Evolutionary conservation across 2,329 filamentous ascomycete genomes (phyloP), one percentile per base, ranked within the genome.

Genomic region (Periconia sp.): DNA sequence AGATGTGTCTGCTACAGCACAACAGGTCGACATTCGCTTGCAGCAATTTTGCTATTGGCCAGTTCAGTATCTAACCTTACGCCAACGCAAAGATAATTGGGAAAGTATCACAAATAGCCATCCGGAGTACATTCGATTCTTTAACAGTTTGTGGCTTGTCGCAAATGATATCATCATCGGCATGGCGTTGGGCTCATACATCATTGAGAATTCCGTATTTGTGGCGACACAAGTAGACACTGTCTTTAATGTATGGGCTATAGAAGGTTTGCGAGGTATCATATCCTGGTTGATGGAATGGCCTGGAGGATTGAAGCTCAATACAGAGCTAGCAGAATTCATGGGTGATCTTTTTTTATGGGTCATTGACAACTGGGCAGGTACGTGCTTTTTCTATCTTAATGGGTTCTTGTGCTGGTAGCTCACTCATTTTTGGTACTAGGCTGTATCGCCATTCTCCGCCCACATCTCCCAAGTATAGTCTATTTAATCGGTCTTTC

Each of bases 41-140:
- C 92, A 97, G 70, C 94, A 99, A 71, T 97, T 97, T 70, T 97
- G 93, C 75, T 99, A 99, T 73, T 97, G 93, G 92, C 95, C 94
- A 2, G 91, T 96, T 75, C 93, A 99, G 72, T 97, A 97, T 70
- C 82, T 93, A 42, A 97, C 92, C 15, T 76, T 99, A 45, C 88
- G 92, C n/a, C 87, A 90, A 68, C 83, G 92, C 40, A 95, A 96
- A 69, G 86, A 88, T 58, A 91, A 96, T 64, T 97, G 94, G 93
- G 90, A 92, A 54, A 97, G 93, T 71, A 89, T 97, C 51, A 97
- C 92, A 0, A 94, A 89, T 45, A 96, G 89, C 64, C 93, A 99
- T 73, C 91, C 93, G 0, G 94, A 99, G 73, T 99, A 99, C 72
- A 99, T 99, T 61, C 89, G 94, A 15, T 99, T 99, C 75, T 99